Evolutionary conservation across 257 asterid genomes (phyloP).

Genomic region (Nicotiana attenuata): DNA sequence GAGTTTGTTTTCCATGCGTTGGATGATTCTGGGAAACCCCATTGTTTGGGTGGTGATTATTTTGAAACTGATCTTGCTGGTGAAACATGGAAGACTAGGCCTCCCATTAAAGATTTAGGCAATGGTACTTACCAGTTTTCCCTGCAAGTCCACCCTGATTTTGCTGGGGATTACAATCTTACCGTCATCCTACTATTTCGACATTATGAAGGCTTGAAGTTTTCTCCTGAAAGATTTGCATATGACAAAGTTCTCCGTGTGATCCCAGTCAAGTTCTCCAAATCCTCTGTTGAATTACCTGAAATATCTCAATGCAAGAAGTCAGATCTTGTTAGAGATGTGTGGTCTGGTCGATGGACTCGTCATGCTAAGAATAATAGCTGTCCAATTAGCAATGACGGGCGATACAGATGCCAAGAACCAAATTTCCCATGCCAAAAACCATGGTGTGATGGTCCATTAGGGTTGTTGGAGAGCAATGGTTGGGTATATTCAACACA

Average conservation of each 20-base stretch:
- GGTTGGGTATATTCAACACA: conserved; percentile 94
- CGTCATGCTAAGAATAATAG: conserved; percentile 65
- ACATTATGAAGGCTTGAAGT: conserved; percentile 59
- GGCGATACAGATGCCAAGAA: conserved; percentile 76
- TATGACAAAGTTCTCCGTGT: conserved; percentile 61
- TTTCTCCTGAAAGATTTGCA: conserved; percentile 57
- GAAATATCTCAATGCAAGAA: conserved; percentile 48
- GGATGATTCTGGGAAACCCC: conserved; percentile 66
- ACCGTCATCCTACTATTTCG: conserved; percentile 69
- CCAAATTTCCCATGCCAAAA: conserved; percentile 50
- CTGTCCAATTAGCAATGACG: conserved; percentile 61
- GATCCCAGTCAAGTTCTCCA: conserved; percentile 41
- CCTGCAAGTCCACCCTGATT: conserved; percentile 85
- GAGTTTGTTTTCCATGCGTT: conserved; percentile 71
- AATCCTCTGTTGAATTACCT: conserved; percentile 32
- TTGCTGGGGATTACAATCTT: conserved; percentile 68
- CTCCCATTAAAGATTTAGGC: conserved; percentile 65
- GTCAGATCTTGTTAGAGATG: conserved; percentile 47
- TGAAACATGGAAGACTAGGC: conserved; percentile 79
- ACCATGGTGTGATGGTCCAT: conserved; percentile 78
- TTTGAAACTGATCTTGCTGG: conserved; percentile 81
- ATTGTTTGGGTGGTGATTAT: conserved; percentile 83
- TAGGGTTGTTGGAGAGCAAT: conserved; percentile 74
- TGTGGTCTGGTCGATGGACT: conserved; percentile 95
- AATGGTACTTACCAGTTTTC: conserved; percentile 74